These are phyloP conservation scores for Cercospora berteroae DNA, from an alignment of 2,329 filamentous ascomycete genomes.

Conservation along the genomic window DNA sequence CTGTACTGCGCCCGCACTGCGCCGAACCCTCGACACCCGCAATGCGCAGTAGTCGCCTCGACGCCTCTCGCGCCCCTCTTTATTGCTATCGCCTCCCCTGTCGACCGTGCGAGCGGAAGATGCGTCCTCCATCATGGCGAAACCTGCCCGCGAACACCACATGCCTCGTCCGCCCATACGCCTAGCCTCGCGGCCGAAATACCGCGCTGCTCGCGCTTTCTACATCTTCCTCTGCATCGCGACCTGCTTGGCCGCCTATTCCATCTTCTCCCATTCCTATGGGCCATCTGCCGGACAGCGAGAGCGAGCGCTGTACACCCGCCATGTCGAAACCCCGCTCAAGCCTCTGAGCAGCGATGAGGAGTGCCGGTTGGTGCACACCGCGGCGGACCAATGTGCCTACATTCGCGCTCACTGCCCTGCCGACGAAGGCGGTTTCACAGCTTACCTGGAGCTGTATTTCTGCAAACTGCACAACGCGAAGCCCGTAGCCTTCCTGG, in stretches of 20 bases:
- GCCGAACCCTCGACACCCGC: background rate
- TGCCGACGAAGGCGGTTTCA: slow-evolving; percentile 84
- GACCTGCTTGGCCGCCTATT: slow-evolving; percentile 28
- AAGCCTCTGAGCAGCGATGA: slow-evolving; percentile 33
- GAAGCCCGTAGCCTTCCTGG: slow-evolving; percentile 72
- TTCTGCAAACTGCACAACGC: slow-evolving; percentile 73
- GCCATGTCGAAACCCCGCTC: slow-evolving; percentile 14
- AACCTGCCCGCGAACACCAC: slow-evolving; percentile 8
- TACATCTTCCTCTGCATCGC: slow-evolving; percentile 45
- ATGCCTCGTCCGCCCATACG: slow-evolving; percentile 3
- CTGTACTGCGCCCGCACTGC: background rate
- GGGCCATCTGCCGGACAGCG: background rate
- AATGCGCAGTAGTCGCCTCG: background rate
- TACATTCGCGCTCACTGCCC: slow-evolving; percentile 80
- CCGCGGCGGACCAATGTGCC: slow-evolving; percentile 75
- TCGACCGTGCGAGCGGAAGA: background rate
- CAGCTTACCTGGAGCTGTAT: slow-evolving; percentile 86
- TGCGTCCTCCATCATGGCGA: slow-evolving; percentile 13
- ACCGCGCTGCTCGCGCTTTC: slow-evolving; percentile 48
- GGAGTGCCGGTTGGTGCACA: slow-evolving; percentile 77
- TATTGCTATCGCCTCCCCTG: background rate
- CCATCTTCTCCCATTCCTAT: slow-evolving; percentile 20
- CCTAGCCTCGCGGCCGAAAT: slow-evolving; percentile 20
- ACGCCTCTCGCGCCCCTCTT: background rate
- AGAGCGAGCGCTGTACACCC: slow-evolving; percentile 6